Evolutionary conservation across 2,329 filamentous ascomycete genomes (phyloP), one percentile per base, ranked within the genome.

Genomic region (Calonectria pseudoturangicola): DNA sequence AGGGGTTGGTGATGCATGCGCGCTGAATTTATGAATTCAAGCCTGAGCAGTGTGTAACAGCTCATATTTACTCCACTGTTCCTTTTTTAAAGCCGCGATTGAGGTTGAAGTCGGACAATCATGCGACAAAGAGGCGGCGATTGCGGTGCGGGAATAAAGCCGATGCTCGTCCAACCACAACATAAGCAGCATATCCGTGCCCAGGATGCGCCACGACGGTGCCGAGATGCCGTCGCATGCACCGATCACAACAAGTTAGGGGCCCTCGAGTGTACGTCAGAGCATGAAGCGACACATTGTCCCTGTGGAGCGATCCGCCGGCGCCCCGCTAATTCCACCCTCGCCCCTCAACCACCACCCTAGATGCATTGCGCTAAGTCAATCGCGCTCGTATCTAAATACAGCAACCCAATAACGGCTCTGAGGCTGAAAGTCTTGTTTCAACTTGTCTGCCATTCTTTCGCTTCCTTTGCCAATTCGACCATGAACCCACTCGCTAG

Each of bases 331-430:
- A 13, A n/a, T 58, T 56, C n/a, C 15, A 56, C 30, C 50, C 30
- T 56, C 33, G 39, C 54, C 21, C 21, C 21, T 41, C n/a, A 41
- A 41, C 41, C 33, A 41, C 33, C 21, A 21, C 21, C 21, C 21
- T 21, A 21, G 21, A 21, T 21, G 33, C 54, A 41, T 58, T 1
- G n/a, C 54, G 54, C 54, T 58, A 58, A 33, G 21, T 18, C 54
- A n/a, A 16, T n/a, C 33, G 5, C 41, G 18, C 21, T 58, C 54
- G 54, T 41, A 39, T 58, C 54, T 58, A 58, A 58, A 58, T 58
- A 58, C 54, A 58, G 54, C 13, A 58, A 58, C 33, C 18, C 33
- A 58, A 41, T 41, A 41, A 41, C n/a, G 33, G 13, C 30, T 15
- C n/a, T 33, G 33, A 58, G 21, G 54, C 33, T 58, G 54, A 58